Evolutionary conservation across 2,329 filamentous ascomycete species (phyloP).

Genomic region (Ceratocystis albifundus): DNA sequence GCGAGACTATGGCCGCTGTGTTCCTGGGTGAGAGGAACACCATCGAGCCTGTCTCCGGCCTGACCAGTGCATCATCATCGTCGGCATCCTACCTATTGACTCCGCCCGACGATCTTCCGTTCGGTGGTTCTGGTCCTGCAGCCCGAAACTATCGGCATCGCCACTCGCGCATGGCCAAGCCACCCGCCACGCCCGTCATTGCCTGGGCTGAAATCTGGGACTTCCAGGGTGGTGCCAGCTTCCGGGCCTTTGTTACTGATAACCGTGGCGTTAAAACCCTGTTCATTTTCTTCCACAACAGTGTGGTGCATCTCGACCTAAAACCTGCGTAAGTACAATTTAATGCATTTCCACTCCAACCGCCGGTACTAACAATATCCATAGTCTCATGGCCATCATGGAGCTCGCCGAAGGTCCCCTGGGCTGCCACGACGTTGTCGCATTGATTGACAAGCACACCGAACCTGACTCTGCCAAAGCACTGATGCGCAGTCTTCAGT

Average conservation of each 20-base stretch:
- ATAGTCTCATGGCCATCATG: constrained; percentile 75
- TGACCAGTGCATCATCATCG: constrained; percentile 55
- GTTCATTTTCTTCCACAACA: constrained; percentile 75
- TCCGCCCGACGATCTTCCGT: constrained; percentile 40
- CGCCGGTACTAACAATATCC: constrained; percentile 27
- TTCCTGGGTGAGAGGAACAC: constrained; percentile 91
- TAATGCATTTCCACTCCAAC: background rate
- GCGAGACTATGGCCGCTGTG: constrained; percentile 82
- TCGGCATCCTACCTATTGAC: constrained; percentile 34
- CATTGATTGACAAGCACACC: constrained; percentile 66
- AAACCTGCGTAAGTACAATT: constrained; percentile 64
- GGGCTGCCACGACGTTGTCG: constrained; percentile 63
- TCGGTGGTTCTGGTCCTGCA: background rate
- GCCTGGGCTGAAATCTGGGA: constrained; percentile 74
- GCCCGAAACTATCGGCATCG: constrained; percentile 24
- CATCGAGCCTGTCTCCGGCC: constrained; percentile 68
- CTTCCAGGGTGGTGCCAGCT: constrained; percentile 70
- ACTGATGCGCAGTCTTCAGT: constrained; percentile 72
- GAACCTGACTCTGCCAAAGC: constrained; percentile 50
- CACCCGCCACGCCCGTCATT: constrained; percentile 33
- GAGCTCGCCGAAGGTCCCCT: constrained; percentile 72
- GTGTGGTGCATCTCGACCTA: constrained; percentile 60
- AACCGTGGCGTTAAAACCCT: constrained; percentile 59
- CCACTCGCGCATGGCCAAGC: background rate
- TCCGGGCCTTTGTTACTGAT: constrained; percentile 72